A percentile compares a stretch with the other conserved stretches of the same genome.
Conservation (phyloP, 768 basidiomycete genomes). For the Trametes elegans region DNA sequence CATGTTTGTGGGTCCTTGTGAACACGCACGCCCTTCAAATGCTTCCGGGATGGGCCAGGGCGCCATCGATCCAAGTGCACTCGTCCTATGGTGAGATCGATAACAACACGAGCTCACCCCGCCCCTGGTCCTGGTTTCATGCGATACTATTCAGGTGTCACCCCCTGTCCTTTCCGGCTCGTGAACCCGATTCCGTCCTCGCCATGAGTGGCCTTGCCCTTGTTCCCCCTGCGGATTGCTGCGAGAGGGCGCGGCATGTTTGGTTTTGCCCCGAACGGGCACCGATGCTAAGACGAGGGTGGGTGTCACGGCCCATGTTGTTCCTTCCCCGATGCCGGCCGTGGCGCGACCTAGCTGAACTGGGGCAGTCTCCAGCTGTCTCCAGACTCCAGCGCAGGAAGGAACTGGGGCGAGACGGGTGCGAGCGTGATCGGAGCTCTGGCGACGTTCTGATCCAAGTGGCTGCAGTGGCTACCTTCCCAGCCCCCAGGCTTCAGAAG, state of each 20-base stretch:
- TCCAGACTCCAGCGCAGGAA: background rate
- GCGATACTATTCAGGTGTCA: background rate
- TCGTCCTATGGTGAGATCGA: slow-evolving; percentile 9
- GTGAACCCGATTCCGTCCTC: too few relatives aligned
- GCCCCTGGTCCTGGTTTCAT: too few relatives aligned
- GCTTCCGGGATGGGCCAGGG: background rate
- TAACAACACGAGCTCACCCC: background rate
- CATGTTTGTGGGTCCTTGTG: slow-evolving; percentile 2
- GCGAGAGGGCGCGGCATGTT: background rate
- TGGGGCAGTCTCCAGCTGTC: background rate
- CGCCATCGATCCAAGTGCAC: background rate
- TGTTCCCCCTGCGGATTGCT: background rate
- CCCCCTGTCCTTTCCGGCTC: background rate
- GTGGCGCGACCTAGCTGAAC: background rate
- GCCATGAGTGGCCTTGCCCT: background rate
- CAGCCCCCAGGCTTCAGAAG: too few relatives aligned
- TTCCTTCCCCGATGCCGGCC: background rate
- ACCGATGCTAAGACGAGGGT: background rate
- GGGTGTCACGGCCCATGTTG: background rate
- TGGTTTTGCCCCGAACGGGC: background rate
- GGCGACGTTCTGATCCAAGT: background rate
- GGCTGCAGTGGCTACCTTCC: background rate
- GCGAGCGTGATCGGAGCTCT: background rate
- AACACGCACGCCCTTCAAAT: background rate
- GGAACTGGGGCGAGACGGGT: background rate